Conservation (phyloP, 805 yeast species). For the Saccharomycopsis fermentans region DNA sequence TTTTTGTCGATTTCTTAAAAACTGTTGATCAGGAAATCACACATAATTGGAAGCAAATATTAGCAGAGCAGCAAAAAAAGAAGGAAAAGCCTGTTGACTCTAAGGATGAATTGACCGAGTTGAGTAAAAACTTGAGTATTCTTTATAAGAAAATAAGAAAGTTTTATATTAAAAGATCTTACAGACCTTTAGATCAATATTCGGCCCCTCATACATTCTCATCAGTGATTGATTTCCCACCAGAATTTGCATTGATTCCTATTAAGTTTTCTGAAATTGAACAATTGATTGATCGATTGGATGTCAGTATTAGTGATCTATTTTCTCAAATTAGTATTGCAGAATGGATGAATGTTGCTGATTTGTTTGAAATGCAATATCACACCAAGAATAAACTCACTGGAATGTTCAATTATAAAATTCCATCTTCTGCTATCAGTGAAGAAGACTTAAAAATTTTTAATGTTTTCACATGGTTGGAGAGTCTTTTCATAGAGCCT, state of each 20-base stretch:
- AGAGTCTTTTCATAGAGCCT: constrained; percentile 39
- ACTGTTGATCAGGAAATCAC: constrained; percentile 57
- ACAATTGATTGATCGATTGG: constrained; percentile 52
- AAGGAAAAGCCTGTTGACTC: constrained; percentile 14
- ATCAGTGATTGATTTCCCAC: constrained; percentile 37
- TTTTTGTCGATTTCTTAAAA: constrained; percentile 55
- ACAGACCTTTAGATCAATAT: constrained; percentile 45
- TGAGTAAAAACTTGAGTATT: constrained; percentile 26
- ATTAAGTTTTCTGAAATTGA: constrained; percentile 37
- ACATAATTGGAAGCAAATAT: constrained; percentile 38
- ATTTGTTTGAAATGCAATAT: constrained; percentile 54
- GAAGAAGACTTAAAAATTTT: constrained; percentile 53
- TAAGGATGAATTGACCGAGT: constrained; percentile 23
- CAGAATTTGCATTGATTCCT: constrained; percentile 36
- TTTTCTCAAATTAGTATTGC: constrained; percentile 47
- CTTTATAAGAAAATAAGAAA: constrained; percentile 60
- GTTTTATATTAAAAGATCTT: constrained; percentile 57
- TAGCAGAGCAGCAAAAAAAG: constrained; percentile 20
- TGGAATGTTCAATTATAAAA: constrained; percentile 47
- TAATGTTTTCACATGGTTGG: constrained; percentile 64
- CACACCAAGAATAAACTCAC: constrained; percentile 41
- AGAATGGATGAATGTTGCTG: constrained; percentile 76
- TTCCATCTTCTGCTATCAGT: constrained; percentile 25
- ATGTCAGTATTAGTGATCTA: constrained; percentile 47
- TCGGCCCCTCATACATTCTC: constrained; percentile 31